Evolutionary conservation across 371 early-diverging fungal genomes (phyloP).

Genomic region (Zopfochytrium polystomum): DNA sequence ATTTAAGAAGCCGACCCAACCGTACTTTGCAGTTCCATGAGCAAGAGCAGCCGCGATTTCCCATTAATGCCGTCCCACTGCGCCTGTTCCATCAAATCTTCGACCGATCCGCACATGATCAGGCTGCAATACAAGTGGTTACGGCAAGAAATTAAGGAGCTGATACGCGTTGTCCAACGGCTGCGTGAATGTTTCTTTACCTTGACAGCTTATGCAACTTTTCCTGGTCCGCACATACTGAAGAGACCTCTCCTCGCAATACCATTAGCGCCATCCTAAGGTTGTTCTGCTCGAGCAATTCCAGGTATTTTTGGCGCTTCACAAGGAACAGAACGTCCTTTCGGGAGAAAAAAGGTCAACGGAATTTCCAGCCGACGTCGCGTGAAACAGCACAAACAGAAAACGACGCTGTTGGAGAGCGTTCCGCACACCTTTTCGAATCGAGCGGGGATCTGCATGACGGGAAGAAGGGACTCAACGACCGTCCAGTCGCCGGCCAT

Average conservation of each 20-base stretch:
- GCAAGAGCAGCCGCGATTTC: constrained; percentile 44
- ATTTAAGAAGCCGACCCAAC: background rate
- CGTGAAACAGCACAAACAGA: too few species aligned
- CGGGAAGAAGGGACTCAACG: constrained; percentile 21
- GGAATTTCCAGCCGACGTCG: too few species aligned
- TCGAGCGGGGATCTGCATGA: too few species aligned
- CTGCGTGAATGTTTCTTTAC: constrained; percentile 19
- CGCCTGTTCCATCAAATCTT: constrained; percentile 50
- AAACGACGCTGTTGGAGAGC: too few species aligned
- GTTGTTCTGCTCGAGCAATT: constrained; percentile 62
- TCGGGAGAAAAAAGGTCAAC: too few species aligned
- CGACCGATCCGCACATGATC: constrained; percentile 22
- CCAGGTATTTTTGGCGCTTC: constrained; percentile 78
- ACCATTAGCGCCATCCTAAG: constrained; percentile 65
- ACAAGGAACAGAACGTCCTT: constrained; percentile 62
- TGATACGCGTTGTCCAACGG: background rate
- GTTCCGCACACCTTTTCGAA: too few species aligned
- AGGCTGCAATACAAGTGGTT: constrained; percentile 4
- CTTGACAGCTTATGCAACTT: constrained; percentile 55
- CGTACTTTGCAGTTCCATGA: constrained; percentile 24
- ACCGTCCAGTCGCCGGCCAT: constrained; percentile 71
- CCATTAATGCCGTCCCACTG: constrained; percentile 79
- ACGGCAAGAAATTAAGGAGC: constrained; percentile 21
- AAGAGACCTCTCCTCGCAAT: constrained; percentile 70
- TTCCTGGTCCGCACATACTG: constrained; percentile 59